A percentile compares a stretch with the other conserved stretches of the same genome.
phyloP scores from a whole-genome alignment of 1,139 yeast species.

The Yamadazyma spencermartinsiae region DNA sequence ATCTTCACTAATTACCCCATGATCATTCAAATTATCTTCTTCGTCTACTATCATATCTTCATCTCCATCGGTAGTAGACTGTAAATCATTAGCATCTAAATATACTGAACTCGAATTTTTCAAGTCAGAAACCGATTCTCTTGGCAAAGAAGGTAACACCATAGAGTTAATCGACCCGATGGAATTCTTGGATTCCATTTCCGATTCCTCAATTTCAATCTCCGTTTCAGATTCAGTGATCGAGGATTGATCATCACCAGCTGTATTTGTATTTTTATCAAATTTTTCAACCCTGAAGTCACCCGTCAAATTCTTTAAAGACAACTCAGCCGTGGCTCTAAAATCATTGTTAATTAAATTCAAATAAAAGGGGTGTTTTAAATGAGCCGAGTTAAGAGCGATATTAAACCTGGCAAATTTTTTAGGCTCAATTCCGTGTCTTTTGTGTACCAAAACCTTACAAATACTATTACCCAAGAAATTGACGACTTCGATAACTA shows the following conservation, averaged over 20 bases:
- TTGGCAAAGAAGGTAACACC: constrained; percentile 38
- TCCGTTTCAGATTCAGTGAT: constrained; percentile 8
- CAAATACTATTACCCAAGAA: constrained; percentile 30
- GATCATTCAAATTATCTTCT: constrained; percentile 17
- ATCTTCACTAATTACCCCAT: constrained; percentile 15
- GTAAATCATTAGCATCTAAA: constrained; percentile 21
- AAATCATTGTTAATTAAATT: constrained; percentile 24
- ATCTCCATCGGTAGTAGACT: constrained; percentile 5
- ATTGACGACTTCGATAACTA: constrained; percentile 32
- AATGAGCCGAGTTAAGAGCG: constrained; percentile 31
- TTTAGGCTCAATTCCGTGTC: constrained; percentile 34
- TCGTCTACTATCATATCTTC: constrained; percentile 22
- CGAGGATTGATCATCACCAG: constrained; percentile 1
- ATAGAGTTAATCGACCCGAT: constrained; percentile 31
- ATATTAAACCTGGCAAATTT: constrained; percentile 37
- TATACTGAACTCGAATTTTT: constrained; percentile 20
- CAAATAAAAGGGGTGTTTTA: constrained; percentile 36
- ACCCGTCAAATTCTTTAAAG: constrained; percentile 27
- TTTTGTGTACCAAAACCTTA: constrained; percentile 29
- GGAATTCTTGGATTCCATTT: constrained; percentile 2
- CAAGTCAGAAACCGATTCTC: constrained; percentile 21
- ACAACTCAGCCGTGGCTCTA: constrained; percentile 26
- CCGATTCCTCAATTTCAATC: constrained; percentile 1
- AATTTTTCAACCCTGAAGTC: constrained; percentile 11
- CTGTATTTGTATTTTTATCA: background rate